Conservation (phyloP, 129 eudicot genomes). For the Pulicaria dysenterica region DNA sequence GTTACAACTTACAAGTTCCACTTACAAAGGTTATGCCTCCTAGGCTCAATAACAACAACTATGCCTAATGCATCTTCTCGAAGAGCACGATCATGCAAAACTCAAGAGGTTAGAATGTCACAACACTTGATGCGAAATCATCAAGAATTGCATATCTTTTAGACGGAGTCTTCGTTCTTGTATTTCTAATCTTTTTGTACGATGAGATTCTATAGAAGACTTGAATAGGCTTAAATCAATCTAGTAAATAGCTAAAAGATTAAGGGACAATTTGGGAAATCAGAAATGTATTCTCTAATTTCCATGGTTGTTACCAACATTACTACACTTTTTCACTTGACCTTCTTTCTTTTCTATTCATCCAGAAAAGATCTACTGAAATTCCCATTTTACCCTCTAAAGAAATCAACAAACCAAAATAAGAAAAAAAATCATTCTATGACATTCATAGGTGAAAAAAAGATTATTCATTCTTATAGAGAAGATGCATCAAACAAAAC, state of each 20-base stretch:
- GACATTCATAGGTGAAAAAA: slow-evolving; percentile 24
- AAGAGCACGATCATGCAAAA: too few species aligned
- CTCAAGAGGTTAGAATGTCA: too few species aligned
- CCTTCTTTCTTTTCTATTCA: slow-evolving; percentile 18
- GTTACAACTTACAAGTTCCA: too few species aligned
- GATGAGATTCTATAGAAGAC: too few species aligned
- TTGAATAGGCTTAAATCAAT: too few species aligned
- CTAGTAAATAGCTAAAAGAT: not conserved
- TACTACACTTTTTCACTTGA: slow-evolving; percentile 10
- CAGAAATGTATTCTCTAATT: slow-evolving; percentile 9
- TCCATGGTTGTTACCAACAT: slow-evolving; percentile 7
- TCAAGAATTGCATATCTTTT: too few species aligned
- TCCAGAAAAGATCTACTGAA: not conserved
- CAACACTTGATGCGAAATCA: too few species aligned
- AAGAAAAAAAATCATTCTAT: slow-evolving; percentile 19
- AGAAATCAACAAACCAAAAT: slow-evolving; percentile 20
- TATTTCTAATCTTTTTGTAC: too few species aligned
- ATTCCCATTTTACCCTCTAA: not conserved
- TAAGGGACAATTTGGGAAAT: slow-evolving; percentile 6
- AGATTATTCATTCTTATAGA: slow-evolving; percentile 38
- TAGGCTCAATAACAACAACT: too few species aligned
- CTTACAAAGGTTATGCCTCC: too few species aligned
- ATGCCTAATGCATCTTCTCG: too few species aligned
- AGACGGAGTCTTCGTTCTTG: too few species aligned
- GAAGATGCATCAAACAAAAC: slow-evolving; percentile 79